Conservation (phyloP, 2,329 filamentous ascomycete genomes). For the Apiospora kogelbergensis region DNA sequence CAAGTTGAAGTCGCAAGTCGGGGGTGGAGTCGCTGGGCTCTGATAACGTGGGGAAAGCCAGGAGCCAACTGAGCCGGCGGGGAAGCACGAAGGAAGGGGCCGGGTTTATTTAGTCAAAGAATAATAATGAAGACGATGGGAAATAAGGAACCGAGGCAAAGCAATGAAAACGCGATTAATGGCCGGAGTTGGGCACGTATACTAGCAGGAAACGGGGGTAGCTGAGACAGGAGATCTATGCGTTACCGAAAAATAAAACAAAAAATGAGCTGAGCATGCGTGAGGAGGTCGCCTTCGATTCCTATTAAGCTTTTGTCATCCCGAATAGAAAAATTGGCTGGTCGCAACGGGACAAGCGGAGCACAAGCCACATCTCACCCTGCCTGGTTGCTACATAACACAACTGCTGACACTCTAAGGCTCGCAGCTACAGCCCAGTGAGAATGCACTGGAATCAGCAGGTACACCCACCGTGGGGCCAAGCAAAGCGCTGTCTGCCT, state of each 20-base stretch:
- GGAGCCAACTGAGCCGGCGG: conserved; percentile 3
- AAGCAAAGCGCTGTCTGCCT: neutral
- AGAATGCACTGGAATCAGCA: neutral
- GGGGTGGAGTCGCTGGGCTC: neutral
- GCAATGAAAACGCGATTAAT: neutral
- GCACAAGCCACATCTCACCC: neutral
- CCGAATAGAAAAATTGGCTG: neutral
- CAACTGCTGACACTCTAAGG: neutral
- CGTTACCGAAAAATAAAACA: neutral
- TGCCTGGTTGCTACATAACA: no score
- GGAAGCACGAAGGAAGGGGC: neutral
- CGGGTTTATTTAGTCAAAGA: neutral
- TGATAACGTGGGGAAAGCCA: conserved; percentile 1
- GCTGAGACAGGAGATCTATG: neutral
- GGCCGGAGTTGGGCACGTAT: neutral
- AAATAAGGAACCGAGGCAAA: neutral
- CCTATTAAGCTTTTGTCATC: conserved; percentile 6
- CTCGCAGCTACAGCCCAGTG: neutral
- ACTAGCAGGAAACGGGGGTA: neutral
- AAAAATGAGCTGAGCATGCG: neutral
- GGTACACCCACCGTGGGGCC: no score
- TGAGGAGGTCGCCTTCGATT: neutral
- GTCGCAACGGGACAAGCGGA: neutral
- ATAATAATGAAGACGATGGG: neutral
- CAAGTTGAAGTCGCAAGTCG: neutral